Conservation (phyloP, 768 basidiomycete species). For the Pleurotus tuoliensis region DNA sequence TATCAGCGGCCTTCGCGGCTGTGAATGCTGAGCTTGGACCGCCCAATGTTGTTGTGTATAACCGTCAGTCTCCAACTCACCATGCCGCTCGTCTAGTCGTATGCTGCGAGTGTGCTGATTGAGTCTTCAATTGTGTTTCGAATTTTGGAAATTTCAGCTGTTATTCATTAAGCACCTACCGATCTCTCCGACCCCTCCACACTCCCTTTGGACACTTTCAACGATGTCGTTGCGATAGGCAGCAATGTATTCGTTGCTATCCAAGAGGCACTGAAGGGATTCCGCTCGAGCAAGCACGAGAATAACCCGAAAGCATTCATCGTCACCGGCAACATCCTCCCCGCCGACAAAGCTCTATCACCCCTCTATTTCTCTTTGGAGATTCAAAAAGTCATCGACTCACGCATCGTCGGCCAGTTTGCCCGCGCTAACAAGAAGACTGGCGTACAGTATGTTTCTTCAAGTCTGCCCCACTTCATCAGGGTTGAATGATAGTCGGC, state of each 20-base stretch:
- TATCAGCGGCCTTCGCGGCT: slow-evolving; percentile 30
- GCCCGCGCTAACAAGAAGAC: slow-evolving; percentile 18
- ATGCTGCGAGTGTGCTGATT: too few species aligned
- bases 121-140: too few species aligned
- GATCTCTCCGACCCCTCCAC: slow-evolving; percentile 18
- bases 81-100: background rate
- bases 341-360: slow-evolving; percentile 13
- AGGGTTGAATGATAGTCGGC: background rate
- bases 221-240: slow-evolving; percentile 12
- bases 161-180: slow-evolving; percentile 8
- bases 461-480: too few species aligned
- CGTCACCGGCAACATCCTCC: slow-evolving; percentile 25
- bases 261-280: slow-evolving; percentile 22
- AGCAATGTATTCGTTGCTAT: slow-evolving; percentile 20
- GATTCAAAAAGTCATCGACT: slow-evolving; percentile 19
- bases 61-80: slow-evolving; percentile 27
- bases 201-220: slow-evolving; percentile 17
- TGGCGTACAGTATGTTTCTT: slow-evolving; percentile 13
- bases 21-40: slow-evolving; percentile 34
- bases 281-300: slow-evolving; percentile 15
- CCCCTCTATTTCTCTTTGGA: slow-evolving; percentile 15
- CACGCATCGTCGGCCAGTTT: slow-evolving; percentile 20
- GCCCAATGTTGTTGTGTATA: slow-evolving; percentile 43
- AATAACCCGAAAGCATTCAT: slow-evolving; percentile 26
- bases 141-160: too few species aligned